A percentile compares a stretch with the other conserved stretches of the same genome.
Evolutionary conservation across 164 flowering plant genomes (phyloP).

Genomic region (Vitis rupestris): DNA sequence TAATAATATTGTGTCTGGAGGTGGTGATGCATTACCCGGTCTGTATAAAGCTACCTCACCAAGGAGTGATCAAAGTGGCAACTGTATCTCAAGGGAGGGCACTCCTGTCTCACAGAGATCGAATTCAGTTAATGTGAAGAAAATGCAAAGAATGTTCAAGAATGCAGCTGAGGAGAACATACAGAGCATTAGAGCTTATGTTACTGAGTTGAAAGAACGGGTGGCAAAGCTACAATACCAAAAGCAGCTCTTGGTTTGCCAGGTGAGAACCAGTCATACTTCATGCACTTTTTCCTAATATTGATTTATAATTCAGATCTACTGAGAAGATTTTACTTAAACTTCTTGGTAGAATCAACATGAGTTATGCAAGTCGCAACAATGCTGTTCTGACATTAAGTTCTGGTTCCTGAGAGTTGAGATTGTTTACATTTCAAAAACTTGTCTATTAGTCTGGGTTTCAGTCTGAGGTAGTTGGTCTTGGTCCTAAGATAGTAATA

Average conservation of each 20-base stretch:
- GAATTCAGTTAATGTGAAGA: constrained; percentile 65
- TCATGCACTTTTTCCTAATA: background rate
- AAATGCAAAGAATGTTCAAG: constrained; percentile 80
- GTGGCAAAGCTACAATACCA: constrained; percentile 90
- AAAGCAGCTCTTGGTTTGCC: constrained; percentile 85
- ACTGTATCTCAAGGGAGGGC: constrained; percentile 38
- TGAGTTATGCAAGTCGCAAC: no score
- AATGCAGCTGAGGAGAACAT: constrained; percentile 87
- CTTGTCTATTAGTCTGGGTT: no score
- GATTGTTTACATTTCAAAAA: no score
- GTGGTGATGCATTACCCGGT: constrained; percentile 11
- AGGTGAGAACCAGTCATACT: constrained; percentile 39
- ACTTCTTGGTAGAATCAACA: no score
- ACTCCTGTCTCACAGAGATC: constrained; percentile 40
- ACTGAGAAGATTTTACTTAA: no score
- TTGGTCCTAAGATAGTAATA: no score
- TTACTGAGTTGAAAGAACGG: constrained; percentile 76
- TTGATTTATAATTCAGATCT: background rate
- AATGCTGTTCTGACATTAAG: no score
- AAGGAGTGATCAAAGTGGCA: constrained; percentile 22
- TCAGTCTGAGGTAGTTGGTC: no score
- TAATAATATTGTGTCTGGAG: constrained; percentile 11
- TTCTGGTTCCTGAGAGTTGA: no score
- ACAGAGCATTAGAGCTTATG: constrained; percentile 71
- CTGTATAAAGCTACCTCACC: constrained; percentile 27